Evolutionary conservation across 2,329 filamentous ascomycete genomes (phyloP).

Genomic region (Dactylellina sp.): DNA sequence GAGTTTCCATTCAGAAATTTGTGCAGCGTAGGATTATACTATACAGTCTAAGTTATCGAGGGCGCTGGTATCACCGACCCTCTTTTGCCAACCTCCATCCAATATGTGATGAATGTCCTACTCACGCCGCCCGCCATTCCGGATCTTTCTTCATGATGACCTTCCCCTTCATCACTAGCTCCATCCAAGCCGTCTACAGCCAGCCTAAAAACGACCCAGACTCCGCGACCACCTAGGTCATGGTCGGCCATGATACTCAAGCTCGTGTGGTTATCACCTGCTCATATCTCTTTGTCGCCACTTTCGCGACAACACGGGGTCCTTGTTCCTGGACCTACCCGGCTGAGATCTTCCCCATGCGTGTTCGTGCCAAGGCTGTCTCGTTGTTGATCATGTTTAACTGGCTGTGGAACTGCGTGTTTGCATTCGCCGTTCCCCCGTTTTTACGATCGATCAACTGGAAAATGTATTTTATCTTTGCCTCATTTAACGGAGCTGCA

Average conservation of each 20-base stretch:
- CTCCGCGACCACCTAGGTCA: slow-evolving; percentile 70
- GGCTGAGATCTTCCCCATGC: slow-evolving; percentile 73
- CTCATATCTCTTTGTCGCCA: slow-evolving; percentile 79
- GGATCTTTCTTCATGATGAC: slow-evolving; percentile 72
- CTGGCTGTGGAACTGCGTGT: slow-evolving; percentile 72
- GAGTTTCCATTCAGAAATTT: too few species aligned
- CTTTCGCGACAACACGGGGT: slow-evolving; percentile 75
- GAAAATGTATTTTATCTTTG: slow-evolving; percentile 77
- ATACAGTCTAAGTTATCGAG: slow-evolving; percentile 73
- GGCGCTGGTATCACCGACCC: slow-evolving; percentile 70
- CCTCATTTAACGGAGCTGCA: slow-evolving; percentile 75
- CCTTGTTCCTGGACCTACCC: slow-evolving; percentile 72
- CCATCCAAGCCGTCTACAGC: slow-evolving; percentile 73
- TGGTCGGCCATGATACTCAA: slow-evolving; percentile 67
- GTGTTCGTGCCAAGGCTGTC: slow-evolving; percentile 73
- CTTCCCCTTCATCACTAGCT: slow-evolving; percentile 73
- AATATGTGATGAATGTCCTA: slow-evolving; percentile 74
- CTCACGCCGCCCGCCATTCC: slow-evolving; percentile 72
- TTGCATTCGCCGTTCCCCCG: slow-evolving; percentile 69
- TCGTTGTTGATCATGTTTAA: slow-evolving; percentile 72
- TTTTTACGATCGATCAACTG: slow-evolving; percentile 71
- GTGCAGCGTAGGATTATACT: slow-evolving; percentile 72
- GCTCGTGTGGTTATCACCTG: slow-evolving; percentile 76
- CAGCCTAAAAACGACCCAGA: slow-evolving; percentile 66
- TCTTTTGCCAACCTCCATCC: slow-evolving; percentile 72